Evolutionary conservation across 2,329 filamentous ascomycete genomes (phyloP).

Genomic region (Rasamsonia emersonii): DNA sequence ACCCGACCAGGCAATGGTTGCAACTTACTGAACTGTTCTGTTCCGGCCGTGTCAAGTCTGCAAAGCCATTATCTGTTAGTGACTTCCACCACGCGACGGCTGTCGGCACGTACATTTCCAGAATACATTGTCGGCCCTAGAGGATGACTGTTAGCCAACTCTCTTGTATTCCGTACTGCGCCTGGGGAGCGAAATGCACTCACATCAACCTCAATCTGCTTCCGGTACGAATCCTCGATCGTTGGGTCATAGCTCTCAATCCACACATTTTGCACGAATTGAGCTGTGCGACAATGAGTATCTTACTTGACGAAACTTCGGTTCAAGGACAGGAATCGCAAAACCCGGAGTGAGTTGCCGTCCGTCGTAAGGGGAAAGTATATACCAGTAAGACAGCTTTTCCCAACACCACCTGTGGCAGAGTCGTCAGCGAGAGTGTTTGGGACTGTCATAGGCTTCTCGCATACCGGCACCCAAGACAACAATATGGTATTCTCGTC

Average conservation of each 20-base stretch:
- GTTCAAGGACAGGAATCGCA: too few relatives aligned
- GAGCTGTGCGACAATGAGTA: constrained; percentile 46
- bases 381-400: constrained; percentile 83
- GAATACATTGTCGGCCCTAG: constrained; percentile 75
- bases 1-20: background rate
- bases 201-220: constrained; percentile 85
- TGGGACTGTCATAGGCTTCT: constrained; percentile 5
- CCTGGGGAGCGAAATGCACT: constrained; percentile 30
- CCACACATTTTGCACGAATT: constrained; percentile 92
- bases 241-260: constrained; percentile 86
- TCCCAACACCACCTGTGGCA: constrained; percentile 70
- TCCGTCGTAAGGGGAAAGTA: constrained; percentile 10
- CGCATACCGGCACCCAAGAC: constrained; percentile 65
- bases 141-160: constrained; percentile 23
- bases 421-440: constrained; percentile 15
- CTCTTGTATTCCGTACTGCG: constrained; percentile 1
- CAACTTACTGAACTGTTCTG: constrained; percentile 79
- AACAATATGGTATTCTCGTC: constrained; percentile 74
- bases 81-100: constrained; percentile 5
- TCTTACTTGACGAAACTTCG: too few relatives aligned
- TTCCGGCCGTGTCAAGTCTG: constrained; percentile 81
- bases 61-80: constrained; percentile 8
- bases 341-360: too few relatives aligned
- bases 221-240: constrained; percentile 80
- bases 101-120: constrained; percentile 65